Base-by-base conservation (phyloP, 768 basidiomycete genomes). In the Hericium erinaceus region DNA sequence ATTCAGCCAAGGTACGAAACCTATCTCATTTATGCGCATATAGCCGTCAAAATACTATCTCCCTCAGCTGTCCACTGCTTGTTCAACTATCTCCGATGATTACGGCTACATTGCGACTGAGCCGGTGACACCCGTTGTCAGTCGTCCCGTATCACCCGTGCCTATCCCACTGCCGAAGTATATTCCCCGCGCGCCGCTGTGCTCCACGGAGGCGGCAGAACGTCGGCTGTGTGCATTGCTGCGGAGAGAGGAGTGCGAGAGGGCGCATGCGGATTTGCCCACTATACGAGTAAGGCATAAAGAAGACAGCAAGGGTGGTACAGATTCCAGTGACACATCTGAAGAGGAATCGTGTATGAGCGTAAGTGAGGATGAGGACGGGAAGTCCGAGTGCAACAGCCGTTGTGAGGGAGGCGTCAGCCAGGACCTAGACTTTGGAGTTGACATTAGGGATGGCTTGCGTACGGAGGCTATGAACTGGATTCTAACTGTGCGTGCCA, bases 401-500 rank as follows among this genome's bases (percentile, higher is more conserved):
- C 7, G 24, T 39, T 28, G 4, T 39, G 37, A 37, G 11, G 54
- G 15, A 6, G 39, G 26, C 22, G 26, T 22, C 10, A 22, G 38
- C 15, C 39, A 55, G 40, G n/a, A 28, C 18, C 54, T 4, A 46
- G 20, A 18, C 12, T 37, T 33, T 39, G 46, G 39, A 11, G 39
- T 20, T 12, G 55, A 56, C 39, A 22, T 56, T 2, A 20, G 37
- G 10, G 55, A 58, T 13, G 39, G 38, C 3, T 46, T 63, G 10
- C 22, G 55, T 26, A 20, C 44, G 24, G 57, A 54, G 18, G 56
- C 54, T 7, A 57, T 61, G 18, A 33, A 39, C 13, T 63, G 62
- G 62, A 61, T 63, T 33, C 39, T 63, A 24, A 58, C 46, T 48
- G 62, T 62, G 28, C 33, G 49, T 44, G 22, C 38, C 1, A 2